Evolutionary conservation across 2,329 filamentous ascomycete species (phyloP).

Genomic region (Neofusicoccum parvum): DNA sequence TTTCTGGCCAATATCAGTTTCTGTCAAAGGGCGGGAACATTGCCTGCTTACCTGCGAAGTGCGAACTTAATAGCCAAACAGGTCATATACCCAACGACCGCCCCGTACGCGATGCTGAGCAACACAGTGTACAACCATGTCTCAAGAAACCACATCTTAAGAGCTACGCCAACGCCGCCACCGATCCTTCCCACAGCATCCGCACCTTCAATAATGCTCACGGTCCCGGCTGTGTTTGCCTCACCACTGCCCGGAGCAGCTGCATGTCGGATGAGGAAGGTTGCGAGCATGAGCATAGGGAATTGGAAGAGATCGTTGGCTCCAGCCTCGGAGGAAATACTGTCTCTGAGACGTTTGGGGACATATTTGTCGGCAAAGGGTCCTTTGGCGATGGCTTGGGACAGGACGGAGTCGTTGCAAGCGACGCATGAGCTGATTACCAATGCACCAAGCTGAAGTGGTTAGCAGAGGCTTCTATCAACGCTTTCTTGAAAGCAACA

Average conservation of each 20-base stretch:
- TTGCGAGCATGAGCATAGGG: conserved; percentile 62
- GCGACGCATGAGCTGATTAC: conserved; percentile 64
- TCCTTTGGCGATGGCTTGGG: conserved; percentile 64
- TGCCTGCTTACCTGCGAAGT: conserved; percentile 36
- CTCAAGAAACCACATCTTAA: conserved; percentile 62
- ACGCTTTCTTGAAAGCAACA: not conserved
- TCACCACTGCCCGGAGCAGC: conserved; percentile 38
- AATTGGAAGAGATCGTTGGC: conserved; percentile 66
- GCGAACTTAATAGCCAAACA: conserved; percentile 50
- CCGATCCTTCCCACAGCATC: not conserved
- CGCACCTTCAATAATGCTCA: not conserved
- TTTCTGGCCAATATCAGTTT: not conserved
- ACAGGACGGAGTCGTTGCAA: conserved; percentile 64
- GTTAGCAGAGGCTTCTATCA: not conserved
- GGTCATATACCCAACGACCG: conserved; percentile 52
- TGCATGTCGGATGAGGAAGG: conserved; percentile 59
- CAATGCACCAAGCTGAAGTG: conserved; percentile 51
- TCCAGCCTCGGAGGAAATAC: conserved; percentile 65
- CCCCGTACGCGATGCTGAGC: conserved; percentile 56
- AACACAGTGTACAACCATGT: conserved; percentile 63
- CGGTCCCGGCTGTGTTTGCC: conserved; percentile 55
- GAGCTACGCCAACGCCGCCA: conserved; percentile 51
- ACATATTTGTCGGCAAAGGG: conserved; percentile 66
- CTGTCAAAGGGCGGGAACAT: too few relatives aligned
- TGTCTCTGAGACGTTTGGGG: conserved; percentile 58